A percentile compares a stretch with the other conserved stretches of the same genome.
These are phyloP conservation scores for Teunomyces cretensis DNA, from an alignment of 805 yeast genomes.

Conservation along the genomic window DNA sequence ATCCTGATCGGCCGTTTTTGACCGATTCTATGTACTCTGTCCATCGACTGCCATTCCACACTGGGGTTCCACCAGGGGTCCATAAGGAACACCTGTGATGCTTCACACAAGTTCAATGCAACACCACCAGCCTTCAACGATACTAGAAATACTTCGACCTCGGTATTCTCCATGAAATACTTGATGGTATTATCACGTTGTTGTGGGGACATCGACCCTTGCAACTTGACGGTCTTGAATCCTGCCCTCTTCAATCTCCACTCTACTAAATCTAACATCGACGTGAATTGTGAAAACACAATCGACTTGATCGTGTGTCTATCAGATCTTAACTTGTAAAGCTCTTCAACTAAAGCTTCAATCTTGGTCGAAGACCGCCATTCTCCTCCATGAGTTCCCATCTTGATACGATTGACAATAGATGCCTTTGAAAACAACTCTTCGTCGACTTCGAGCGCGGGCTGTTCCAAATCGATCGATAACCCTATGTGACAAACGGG, in stretches of 20 bases:
- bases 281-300: conserved; percentile 95
- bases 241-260: conserved; percentile 97
- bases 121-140: conserved; percentile 99
- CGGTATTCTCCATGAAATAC: conserved; percentile 88
- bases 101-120: conserved; percentile 93
- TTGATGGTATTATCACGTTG: conserved; percentile 91
- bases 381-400: conserved; percentile 64
- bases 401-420: conserved; percentile 83
- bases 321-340: conserved; percentile 83
- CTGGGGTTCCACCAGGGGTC: conserved; percentile 99
- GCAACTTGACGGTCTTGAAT: conserved; percentile 87
- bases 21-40: conserved; percentile 96
- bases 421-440: conserved; percentile 59
- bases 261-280: conserved; percentile 93
- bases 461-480: conserved; percentile 85
- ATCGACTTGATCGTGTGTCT: conserved; percentile 88
- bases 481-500: conserved; percentile 96
- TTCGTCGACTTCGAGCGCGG: conserved; percentile 72
- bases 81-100: conserved; percentile 90
- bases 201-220: conserved; percentile 95
- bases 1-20: conserved; percentile 93
- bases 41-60: conserved; percentile 98
- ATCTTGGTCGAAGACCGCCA: conserved; percentile 97
- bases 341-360: conserved; percentile 92
- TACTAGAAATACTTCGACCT: conserved; percentile 90